phyloP scores from a whole-genome alignment of 768 basidiomycete genomes.

The Hygrophoropsis aurantiaca region DNA sequence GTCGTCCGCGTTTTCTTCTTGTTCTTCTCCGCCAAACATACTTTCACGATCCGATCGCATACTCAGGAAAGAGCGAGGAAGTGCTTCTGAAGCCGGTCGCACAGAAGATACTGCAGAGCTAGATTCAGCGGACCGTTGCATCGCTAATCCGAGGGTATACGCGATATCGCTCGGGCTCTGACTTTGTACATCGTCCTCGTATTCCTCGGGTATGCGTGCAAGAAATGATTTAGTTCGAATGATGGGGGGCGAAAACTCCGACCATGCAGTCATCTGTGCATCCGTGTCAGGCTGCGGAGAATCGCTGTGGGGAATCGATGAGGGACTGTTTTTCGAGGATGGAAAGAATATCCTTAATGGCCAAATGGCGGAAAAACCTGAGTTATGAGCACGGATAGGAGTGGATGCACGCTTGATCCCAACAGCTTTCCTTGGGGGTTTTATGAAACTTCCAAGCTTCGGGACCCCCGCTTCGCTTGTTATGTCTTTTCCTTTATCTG shows the following conservation, averaged over 20 bases:
- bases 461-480: no score
- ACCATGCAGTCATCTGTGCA: constrained; percentile 28
- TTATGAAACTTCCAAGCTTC: not conserved
- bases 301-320: not conserved
- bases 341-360: not conserved
- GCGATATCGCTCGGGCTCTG: constrained; percentile 15
- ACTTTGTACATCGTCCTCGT: constrained; percentile 22
- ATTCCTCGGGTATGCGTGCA: constrained; percentile 29
- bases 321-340: not conserved
- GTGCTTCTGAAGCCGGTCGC: not conserved
- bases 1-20: constrained; percentile 4
- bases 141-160: constrained; percentile 9
- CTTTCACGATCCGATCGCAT: not conserved
- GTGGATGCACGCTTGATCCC: no score
- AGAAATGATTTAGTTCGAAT: constrained; percentile 17
- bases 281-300: not conserved
- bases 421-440: not conserved
- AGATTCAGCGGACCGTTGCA: constrained; percentile 13
- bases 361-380: not conserved
- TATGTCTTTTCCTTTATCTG: no score
- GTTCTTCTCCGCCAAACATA: no score
- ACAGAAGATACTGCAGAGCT: constrained; percentile 1
- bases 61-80: not conserved
- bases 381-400: no score
- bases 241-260: constrained; percentile 21